A percentile compares a stretch with the other conserved stretches of the same genome.
phyloP scores from a whole-genome alignment of 306 rosid species.

The Trifolium subterraneum region DNA sequence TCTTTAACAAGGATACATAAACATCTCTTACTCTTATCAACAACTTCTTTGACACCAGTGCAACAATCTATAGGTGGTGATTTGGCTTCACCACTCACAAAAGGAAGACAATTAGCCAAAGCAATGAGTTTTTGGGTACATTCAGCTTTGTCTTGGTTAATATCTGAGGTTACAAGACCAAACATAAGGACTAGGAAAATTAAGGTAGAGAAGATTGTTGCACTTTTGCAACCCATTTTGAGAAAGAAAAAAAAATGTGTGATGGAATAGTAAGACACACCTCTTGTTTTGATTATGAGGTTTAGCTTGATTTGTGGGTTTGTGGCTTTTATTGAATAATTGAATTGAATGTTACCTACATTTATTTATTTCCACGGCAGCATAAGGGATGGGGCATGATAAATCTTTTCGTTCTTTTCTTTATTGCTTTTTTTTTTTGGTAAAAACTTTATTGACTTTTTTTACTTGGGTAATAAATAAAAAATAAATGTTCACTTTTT shows the following conservation, averaged over 20 bases:
- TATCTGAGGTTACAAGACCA: slow-evolving; percentile 48
- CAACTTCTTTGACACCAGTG: slow-evolving; percentile 60
- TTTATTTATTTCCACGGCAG: not conserved
- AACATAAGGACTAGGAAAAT: slow-evolving; percentile 41
- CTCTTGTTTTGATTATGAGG: not conserved
- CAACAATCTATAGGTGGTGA: slow-evolving; percentile 75
- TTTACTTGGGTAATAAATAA: not conserved
- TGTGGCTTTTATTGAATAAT: not conserved
- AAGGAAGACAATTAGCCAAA: slow-evolving; percentile 67
- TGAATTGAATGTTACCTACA: not conserved
- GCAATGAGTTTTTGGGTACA: slow-evolving; percentile 63
- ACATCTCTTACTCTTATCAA: slow-evolving; percentile 64
- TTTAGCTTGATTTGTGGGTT: not conserved
- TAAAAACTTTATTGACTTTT: not conserved
- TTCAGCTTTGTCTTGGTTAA: slow-evolving; percentile 71
- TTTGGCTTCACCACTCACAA: slow-evolving; percentile 63
- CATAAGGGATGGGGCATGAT: not conserved
- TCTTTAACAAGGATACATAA: slow-evolving; percentile 74
- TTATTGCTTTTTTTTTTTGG: not conserved
- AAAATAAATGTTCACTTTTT: not conserved
- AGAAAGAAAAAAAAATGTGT: not conserved
- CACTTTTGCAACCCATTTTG: slow-evolving; percentile 41
- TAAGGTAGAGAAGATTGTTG: slow-evolving; percentile 27
- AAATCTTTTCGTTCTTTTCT: not conserved
- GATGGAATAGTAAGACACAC: not conserved